Conservation (phyloP, 192 early-diverging fungal species). For the Coemansia sp. region DNA sequence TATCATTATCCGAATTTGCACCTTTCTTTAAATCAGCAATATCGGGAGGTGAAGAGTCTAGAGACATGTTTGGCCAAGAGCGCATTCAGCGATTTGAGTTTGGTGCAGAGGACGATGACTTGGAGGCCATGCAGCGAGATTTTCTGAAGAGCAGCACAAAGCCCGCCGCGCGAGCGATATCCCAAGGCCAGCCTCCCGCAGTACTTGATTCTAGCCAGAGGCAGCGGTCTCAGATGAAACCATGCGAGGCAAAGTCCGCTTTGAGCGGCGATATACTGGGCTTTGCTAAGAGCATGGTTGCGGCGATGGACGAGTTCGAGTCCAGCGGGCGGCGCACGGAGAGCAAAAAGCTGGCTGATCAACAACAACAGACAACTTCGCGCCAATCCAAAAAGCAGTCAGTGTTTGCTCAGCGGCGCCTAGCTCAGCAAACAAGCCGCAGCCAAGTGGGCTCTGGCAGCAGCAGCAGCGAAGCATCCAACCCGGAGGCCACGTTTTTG, state of each 20-base stretch:
- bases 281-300: conserved; percentile 32
- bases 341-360: background rate
- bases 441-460: background rate
- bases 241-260: background rate
- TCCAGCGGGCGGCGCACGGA: conserved; percentile 5
- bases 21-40: background rate
- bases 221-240: background rate
- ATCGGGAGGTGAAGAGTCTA: background rate
- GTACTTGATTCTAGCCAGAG: background rate
- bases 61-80: background rate
- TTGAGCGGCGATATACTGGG: conserved; percentile 8
- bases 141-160: conserved; percentile 33
- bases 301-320: conserved; percentile 41
- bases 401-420: conserved; percentile 51
- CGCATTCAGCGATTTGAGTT: conserved; percentile 12
- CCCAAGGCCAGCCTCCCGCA: conserved; percentile 10
- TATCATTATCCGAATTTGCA: background rate
- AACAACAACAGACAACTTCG: background rate
- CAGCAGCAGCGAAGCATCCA: background rate
- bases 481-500: conserved; percentile 36
- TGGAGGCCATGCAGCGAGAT: conserved; percentile 39
- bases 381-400: conserved; percentile 26
- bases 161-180: conserved; percentile 44
- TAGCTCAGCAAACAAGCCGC: conserved; percentile 20
- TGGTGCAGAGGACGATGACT: conserved; percentile 31